Conservation (phyloP, 331 rosid genomes). For the Dryas integrifolia region DNA sequence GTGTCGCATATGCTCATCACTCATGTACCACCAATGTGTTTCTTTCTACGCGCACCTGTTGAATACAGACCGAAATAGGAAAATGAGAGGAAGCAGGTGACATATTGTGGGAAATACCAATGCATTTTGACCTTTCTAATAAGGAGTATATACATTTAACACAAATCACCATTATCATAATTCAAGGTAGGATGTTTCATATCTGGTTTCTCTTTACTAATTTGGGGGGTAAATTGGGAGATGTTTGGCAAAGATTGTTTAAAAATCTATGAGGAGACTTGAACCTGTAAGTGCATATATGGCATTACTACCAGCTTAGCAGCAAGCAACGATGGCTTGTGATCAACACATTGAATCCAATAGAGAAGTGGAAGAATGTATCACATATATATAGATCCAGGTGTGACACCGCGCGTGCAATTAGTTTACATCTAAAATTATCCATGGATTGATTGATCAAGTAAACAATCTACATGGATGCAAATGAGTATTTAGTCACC, state of each 20-base stretch:
- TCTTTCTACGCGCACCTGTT: slow-evolving; percentile 50
- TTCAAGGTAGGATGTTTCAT: background rate
- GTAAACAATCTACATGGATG: background rate
- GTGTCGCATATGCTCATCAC: slow-evolving; percentile 7
- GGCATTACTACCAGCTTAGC: background rate
- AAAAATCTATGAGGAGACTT: background rate
- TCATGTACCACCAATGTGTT: slow-evolving; percentile 31
- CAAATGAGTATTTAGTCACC: background rate
- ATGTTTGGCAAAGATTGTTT: background rate
- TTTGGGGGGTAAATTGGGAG: background rate
- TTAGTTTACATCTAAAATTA: background rate
- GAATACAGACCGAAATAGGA: slow-evolving; percentile 24
- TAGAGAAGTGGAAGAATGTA: background rate
- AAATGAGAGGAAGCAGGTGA: slow-evolving; percentile 2
- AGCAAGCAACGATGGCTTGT: background rate
- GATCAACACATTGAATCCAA: background rate
- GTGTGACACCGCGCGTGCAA: background rate
- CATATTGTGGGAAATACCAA: slow-evolving; percentile 6
- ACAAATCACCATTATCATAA: background rate
- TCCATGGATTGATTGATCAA: background rate
- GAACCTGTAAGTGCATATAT: background rate
- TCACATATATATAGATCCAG: too few species aligned
- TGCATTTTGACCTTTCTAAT: background rate
- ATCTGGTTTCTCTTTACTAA: background rate
- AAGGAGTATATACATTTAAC: background rate